These are phyloP conservation scores for Teratosphaeria epicoccoides DNA, from an alignment of 2,329 filamentous ascomycete genomes.

Conservation along the genomic window DNA sequence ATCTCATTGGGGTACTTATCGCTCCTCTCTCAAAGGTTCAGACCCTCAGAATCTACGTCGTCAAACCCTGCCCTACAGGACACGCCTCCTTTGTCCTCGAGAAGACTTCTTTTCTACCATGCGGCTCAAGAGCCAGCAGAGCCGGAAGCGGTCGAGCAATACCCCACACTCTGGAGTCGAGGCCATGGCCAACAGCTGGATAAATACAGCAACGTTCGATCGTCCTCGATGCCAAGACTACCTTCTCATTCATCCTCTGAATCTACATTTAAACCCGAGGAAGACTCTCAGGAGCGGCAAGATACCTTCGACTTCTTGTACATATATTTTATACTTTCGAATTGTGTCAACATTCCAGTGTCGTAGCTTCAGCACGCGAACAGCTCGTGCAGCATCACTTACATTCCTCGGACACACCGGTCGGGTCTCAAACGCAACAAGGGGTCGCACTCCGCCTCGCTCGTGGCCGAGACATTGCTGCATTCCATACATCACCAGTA, in stretches of 20 bases:
- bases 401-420: neutral
- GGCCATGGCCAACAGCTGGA: neutral
- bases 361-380: neutral
- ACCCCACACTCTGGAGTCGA: neutral
- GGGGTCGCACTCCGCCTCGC: neutral
- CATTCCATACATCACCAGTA: neutral
- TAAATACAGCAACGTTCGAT: slow-evolving; percentile 1
- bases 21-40: neutral
- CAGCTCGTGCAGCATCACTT: neutral
- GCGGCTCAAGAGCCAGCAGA: neutral
- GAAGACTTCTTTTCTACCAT: neutral
- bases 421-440: neutral
- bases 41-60: neutral
- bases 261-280: neutral
- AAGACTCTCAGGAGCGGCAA: neutral
- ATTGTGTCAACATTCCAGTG: neutral
- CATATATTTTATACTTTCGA: neutral
- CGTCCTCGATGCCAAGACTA: neutral
- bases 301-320: neutral
- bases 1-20: neutral
- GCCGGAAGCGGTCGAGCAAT: slow-evolving; percentile 1
- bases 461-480: slow-evolving; percentile 7
- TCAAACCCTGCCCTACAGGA: neutral
- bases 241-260: neutral
- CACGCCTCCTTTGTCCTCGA: neutral